A percentile compares a stretch with the other conserved stretches of the same genome.
Evolutionary conservation across 306 rosid species (phyloP).

Genomic region (Gleditsia sinensis): DNA sequence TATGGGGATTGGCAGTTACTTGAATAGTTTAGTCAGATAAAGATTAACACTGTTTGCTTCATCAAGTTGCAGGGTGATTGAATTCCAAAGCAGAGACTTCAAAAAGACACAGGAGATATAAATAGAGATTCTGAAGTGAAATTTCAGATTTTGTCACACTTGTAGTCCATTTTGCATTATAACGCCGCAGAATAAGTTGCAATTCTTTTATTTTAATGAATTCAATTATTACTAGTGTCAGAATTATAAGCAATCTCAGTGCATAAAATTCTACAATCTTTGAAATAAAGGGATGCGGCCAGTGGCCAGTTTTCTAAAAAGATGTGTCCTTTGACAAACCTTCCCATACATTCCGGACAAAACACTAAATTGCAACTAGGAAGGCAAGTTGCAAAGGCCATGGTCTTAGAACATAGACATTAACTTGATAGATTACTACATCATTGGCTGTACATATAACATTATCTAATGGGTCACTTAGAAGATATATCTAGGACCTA

Average conservation of each 20-base stretch:
- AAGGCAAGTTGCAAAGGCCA: slow-evolving; percentile 17
- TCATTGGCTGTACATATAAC: slow-evolving; percentile 51
- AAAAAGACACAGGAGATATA: neutral
- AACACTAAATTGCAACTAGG: slow-evolving; percentile 22
- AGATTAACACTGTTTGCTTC: neutral
- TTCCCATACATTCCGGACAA: slow-evolving; percentile 28
- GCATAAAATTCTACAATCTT: slow-evolving; percentile 38
- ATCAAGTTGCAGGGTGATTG: slow-evolving; percentile 10
- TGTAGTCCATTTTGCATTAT: neutral
- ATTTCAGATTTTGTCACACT: neutral
- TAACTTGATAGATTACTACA: slow-evolving; percentile 40
- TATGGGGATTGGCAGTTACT: neutral
- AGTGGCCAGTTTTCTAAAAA: slow-evolving; percentile 31
- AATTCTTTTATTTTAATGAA: neutral
- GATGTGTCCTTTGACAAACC: slow-evolving; percentile 39
- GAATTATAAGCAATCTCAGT: slow-evolving; percentile 35
- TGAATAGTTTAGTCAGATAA: neutral
- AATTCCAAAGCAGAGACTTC: neutral
- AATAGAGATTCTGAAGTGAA: neutral
- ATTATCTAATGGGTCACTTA: slow-evolving; percentile 56
- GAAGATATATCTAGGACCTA: slow-evolving; percentile 44
- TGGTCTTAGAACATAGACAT: slow-evolving; percentile 22
- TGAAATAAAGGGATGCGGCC: slow-evolving; percentile 37
- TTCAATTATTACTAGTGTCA: slow-evolving; percentile 31
- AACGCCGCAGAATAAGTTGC: neutral